phyloP scores from a whole-genome alignment of 495 filamentous ascomycete species.

The Daldinia vernicosa region DNA sequence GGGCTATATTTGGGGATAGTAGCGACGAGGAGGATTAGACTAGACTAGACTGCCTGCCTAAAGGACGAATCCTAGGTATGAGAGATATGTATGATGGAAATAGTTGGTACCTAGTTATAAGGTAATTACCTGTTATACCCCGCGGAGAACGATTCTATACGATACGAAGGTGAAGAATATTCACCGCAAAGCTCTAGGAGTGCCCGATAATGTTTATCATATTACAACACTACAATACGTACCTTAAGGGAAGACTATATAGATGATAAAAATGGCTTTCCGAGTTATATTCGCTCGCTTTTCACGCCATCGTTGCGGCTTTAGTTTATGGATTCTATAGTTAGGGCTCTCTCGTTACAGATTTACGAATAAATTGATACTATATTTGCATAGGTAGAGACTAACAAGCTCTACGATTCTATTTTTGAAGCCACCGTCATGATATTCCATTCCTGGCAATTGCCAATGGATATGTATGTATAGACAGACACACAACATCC shows the following conservation, averaged over 20 bases:
- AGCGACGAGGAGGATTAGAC: constrained; percentile 70
- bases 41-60: background rate
- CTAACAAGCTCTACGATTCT: background rate
- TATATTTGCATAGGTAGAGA: background rate
- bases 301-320: background rate
- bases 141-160: background rate
- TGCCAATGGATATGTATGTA: background rate
- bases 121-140: too few species aligned
- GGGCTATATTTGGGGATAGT: constrained; percentile 91
- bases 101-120: too few species aligned
- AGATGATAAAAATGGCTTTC: background rate
- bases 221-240: background rate
- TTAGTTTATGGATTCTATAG: too few species aligned
- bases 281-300: background rate
- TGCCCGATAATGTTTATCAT: background rate
- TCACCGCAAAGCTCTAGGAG: background rate
- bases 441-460: background rate
- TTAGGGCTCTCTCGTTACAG: background rate
- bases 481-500: background rate
- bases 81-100: background rate
- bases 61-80: background rate
- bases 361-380: background rate
- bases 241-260: background rate
- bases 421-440: background rate
- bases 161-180: background rate